These are phyloP conservation scores for Metschnikowia continentalis DNA, from an alignment of 805 yeast species.

Conservation along the genomic window DNA sequence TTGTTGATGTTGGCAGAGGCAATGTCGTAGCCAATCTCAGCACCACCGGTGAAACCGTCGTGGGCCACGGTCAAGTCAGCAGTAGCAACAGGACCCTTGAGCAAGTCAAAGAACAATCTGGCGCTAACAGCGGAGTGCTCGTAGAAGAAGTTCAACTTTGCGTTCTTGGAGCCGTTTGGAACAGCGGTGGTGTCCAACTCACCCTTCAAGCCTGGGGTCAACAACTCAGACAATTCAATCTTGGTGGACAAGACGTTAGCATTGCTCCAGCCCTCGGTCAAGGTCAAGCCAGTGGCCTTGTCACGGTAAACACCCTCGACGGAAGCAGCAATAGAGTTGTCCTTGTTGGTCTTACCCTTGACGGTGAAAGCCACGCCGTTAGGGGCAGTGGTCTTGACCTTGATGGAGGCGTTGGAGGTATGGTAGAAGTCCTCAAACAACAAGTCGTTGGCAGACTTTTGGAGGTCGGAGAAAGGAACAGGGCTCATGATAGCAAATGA, in stretches of 20 bases:
- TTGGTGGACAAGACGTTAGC: constrained; percentile 89
- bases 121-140: constrained; percentile 91
- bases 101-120: constrained; percentile 89
- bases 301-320: constrained; percentile 91
- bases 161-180: constrained; percentile 81
- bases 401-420: constrained; percentile 79
- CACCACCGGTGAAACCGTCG: constrained; percentile 96
- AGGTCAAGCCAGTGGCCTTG: constrained; percentile 85
- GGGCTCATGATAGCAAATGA: constrained; percentile 43
- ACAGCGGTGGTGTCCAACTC: constrained; percentile 83
- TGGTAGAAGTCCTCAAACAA: constrained; percentile 92
- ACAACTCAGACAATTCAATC: constrained; percentile 84
- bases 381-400: constrained; percentile 89
- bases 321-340: constrained; percentile 79
- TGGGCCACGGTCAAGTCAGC: constrained; percentile 95
- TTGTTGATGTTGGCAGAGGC: constrained; percentile 87
- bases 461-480: constrained; percentile 89
- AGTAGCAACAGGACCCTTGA: constrained; percentile 92
- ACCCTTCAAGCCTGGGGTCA: constrained; percentile 93
- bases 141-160: constrained; percentile 86
- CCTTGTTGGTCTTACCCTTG: constrained; percentile 83
- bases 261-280: constrained; percentile 98
- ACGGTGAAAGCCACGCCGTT: constrained; percentile 94
- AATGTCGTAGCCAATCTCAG: constrained; percentile 95
- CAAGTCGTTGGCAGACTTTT: constrained; percentile 88